phyloP scores from a whole-genome alignment of 805 yeast genomes.

The Metschnikowia similis region DNA sequence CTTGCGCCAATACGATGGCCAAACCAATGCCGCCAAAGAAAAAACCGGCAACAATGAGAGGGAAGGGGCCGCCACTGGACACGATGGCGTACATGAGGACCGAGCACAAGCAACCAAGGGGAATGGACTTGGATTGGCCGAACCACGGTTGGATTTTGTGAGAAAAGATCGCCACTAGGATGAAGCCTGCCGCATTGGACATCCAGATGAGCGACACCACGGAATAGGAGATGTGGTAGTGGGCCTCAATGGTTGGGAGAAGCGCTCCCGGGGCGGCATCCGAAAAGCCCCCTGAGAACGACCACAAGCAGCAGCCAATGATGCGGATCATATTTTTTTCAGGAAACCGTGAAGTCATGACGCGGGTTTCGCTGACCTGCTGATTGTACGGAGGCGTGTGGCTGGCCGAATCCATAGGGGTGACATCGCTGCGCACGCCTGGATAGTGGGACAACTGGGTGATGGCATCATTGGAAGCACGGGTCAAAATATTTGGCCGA shows the following conservation, averaged over 20 bases:
- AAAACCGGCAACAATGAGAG: conserved; percentile 21
- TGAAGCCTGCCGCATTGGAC: conserved; percentile 18
- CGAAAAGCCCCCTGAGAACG: conserved; percentile 15
- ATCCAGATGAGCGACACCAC: conserved; percentile 21
- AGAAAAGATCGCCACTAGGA: conserved; percentile 17
- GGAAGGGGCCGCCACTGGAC: conserved; percentile 19
- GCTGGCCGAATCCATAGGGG: not conserved
- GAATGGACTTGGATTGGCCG: conserved; percentile 16
- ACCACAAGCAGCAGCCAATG: conserved; percentile 17
- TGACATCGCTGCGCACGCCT: not conserved
- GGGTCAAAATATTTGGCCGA: conserved; percentile 9
- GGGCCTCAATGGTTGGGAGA: conserved; percentile 19
- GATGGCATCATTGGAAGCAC: conserved; percentile 14
- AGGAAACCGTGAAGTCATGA: conserved; percentile 18
- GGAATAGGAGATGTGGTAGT: conserved; percentile 17
- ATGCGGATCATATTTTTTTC: conserved; percentile 15
- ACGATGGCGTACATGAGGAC: conserved; percentile 16
- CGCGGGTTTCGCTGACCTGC: conserved; percentile 5
- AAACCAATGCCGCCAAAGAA: conserved; percentile 23
- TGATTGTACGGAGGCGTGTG: not conserved
- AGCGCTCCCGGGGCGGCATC: conserved; percentile 24
- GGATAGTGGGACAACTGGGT: conserved; percentile 6
- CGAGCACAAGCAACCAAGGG: conserved; percentile 13
- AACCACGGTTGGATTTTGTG: conserved; percentile 15
- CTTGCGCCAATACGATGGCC: conserved; percentile 19